Evolutionary conservation across 768 basidiomycete species (phyloP), one percentile per base, ranked within the genome.

Genomic region (Xerocomellus chrysenteron): DNA sequence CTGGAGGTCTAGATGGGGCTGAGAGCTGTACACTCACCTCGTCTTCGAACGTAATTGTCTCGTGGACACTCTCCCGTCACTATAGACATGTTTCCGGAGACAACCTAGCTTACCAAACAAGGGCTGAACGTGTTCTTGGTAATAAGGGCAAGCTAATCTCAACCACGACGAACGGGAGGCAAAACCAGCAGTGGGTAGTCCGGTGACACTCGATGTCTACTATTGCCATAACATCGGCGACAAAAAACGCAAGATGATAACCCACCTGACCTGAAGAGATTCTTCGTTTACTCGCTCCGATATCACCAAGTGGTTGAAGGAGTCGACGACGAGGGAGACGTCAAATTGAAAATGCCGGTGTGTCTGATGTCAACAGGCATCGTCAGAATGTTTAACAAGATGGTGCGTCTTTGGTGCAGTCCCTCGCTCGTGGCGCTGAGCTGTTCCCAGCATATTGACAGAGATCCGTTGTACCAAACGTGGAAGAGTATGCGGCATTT

Each of bases 361-460:
- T 61, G 55, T 42, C 17, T 65, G 12, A 67, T 65, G 65, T 65
- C 66, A 5, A 63, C 66, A 7, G 64, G 61, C 14, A 59, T 59
- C 5, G 53, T 61, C 40, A 55, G 66, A 54, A 65, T 68, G 66
- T 60, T 37, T 32, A 50, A 59, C 37, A 35, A 68, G 2, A 63
- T 63, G 65, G 59, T 58, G 14, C 21, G 53, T 49, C 17, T 19
- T 40, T 21, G 6, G 40, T 50, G 1, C 16, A 10, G 9, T 2
- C 19, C 4, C 14, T 33, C n/a, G 2, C 17, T 41, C 10, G 21
- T 47, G 30, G 14, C 16, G 10, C 48, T 58, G 39, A 65, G 4
- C 7, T 26, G 30, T 46, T 41, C 17, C 11, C 30, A 68, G 65
- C 42, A 53, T 16, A 41, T 68, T 9, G 56, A 60, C 45, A 53